These are phyloP conservation scores for Cladosporium sp. DNA, from an alignment of 2,329 filamentous ascomycete genomes.

Conservation along the genomic window DNA sequence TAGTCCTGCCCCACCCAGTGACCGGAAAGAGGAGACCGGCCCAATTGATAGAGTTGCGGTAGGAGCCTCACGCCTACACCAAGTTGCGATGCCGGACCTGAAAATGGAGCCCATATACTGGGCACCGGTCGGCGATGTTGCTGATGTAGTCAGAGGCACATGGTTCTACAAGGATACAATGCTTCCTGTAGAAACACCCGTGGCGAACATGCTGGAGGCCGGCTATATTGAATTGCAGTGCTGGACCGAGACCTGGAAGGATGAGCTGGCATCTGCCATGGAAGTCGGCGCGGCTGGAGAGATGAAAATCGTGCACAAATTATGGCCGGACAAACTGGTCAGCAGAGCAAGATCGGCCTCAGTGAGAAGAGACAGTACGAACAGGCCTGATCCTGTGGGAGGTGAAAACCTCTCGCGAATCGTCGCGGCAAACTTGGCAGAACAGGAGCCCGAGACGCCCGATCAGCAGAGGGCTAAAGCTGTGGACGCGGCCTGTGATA, in stretches of 20 bases:
- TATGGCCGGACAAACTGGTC: constrained; percentile 71
- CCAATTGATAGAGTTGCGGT: constrained; percentile 69
- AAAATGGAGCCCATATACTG: constrained; percentile 96
- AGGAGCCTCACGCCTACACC: constrained; percentile 84
- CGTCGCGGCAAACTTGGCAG: constrained; percentile 32
- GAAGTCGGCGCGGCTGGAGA: constrained; percentile 88
- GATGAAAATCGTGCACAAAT: constrained; percentile 79
- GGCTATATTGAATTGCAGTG: constrained; percentile 83
- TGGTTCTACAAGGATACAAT: constrained; percentile 99
- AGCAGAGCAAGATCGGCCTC: constrained; percentile 26
- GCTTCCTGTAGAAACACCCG: constrained; percentile 78
- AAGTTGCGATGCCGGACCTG: constrained; percentile 77
- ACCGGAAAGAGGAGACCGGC: constrained; percentile 34
- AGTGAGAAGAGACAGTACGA: constrained; percentile 13
- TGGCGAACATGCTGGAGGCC: constrained; percentile 90
- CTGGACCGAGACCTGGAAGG: constrained; percentile 89
- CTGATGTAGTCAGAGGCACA: constrained; percentile 78
- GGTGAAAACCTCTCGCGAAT: constrained; percentile 27
- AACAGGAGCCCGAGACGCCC: constrained; percentile 41
- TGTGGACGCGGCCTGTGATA: constrained; percentile 47
- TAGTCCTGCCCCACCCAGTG: constrained; percentile 27
- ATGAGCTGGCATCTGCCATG: constrained; percentile 85
- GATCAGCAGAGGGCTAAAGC: constrained; percentile 46
- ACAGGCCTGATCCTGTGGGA: constrained; percentile 18
- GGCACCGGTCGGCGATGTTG: constrained; percentile 88